Percentiles rank a stretch among this genome's conserved stretches.
Evolutionary conservation across 441 rosid genomes (phyloP).

Genomic region (Mallotus japonicus): DNA sequence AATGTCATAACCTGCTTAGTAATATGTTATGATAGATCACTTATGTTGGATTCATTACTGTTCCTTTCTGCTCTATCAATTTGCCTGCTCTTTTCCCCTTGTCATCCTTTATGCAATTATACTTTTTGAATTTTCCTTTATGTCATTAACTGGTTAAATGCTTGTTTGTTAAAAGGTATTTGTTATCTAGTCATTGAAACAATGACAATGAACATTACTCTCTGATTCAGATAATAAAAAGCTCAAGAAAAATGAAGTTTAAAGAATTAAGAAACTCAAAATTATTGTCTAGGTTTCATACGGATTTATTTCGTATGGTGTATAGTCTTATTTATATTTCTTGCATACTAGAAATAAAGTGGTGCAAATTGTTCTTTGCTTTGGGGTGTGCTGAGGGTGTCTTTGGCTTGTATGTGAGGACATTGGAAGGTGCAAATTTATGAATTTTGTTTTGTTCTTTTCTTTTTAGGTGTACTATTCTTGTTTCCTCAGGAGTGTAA

Average conservation of each 20-base stretch:
- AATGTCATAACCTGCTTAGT: constrained; percentile 9
- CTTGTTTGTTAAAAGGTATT: background rate
- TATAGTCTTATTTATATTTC: background rate
- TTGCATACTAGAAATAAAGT: no score
- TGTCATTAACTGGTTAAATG: background rate
- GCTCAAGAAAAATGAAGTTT: background rate
- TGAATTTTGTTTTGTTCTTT: background rate
- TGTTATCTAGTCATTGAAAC: background rate
- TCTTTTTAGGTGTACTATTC: background rate
- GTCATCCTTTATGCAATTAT: background rate
- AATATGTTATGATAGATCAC: background rate
- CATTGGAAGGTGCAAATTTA: no score
- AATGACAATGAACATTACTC: background rate
- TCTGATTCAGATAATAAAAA: background rate
- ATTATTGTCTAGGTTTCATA: background rate
- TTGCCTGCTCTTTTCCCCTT: background rate
- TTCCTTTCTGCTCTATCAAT: background rate
- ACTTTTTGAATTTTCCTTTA: background rate
- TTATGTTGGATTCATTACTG: background rate
- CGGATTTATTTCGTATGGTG: background rate
- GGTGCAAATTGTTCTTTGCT: no score
- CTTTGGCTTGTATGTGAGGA: background rate
- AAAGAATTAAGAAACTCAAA: background rate
- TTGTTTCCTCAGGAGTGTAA: background rate
- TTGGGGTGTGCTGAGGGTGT: background rate